Evolutionary conservation across 2,329 filamentous ascomycete genomes (phyloP).

Genomic region (Tolypocladium inflatum): DNA sequence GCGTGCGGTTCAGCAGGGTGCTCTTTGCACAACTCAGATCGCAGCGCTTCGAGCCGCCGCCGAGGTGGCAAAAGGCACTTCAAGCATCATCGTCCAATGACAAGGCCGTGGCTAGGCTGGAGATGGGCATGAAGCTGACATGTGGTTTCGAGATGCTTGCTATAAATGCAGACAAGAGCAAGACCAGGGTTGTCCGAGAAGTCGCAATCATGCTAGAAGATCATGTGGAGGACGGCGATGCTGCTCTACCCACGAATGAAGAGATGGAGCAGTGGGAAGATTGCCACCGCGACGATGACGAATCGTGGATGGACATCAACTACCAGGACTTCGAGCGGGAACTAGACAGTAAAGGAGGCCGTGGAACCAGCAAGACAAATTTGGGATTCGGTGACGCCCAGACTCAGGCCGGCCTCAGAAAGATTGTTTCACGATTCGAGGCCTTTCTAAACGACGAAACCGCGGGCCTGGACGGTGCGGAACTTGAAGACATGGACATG

Average conservation of each 20-base stretch:
- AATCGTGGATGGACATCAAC: conserved; percentile 86
- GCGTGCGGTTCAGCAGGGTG: conserved; percentile 75
- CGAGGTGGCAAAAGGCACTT: conserved; percentile 33
- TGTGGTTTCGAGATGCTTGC: conserved; percentile 88
- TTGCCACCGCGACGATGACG: conserved; percentile 60
- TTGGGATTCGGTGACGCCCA: conserved; percentile 54
- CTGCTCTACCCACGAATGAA: conserved; percentile 55
- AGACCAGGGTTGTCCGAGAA: conserved; percentile 62
- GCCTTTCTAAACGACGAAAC: conserved; percentile 79
- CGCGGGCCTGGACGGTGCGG: conserved; percentile 70
- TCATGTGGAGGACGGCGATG: conserved; percentile 59
- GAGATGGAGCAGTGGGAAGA: conserved; percentile 66
- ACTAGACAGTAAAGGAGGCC: conserved; percentile 42
- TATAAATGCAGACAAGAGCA: conserved; percentile 54
- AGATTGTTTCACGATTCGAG: conserved; percentile 92
- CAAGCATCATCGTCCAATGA: conserved; percentile 1
- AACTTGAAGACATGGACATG: conserved; percentile 61
- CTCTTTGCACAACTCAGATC: conserved; percentile 85
- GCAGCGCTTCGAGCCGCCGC: conserved; percentile 66
- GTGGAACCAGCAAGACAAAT: conserved; percentile 10
- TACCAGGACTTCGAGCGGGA: conserved; percentile 84
- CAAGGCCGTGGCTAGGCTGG: conserved; percentile 27
- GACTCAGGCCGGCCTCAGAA: conserved; percentile 68
- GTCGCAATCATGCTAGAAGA: conserved; percentile 70
- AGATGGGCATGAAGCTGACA: conserved; percentile 80